phyloP scores from a whole-genome alignment of 164 flowering plant species.

The Vitis riparia region DNA sequence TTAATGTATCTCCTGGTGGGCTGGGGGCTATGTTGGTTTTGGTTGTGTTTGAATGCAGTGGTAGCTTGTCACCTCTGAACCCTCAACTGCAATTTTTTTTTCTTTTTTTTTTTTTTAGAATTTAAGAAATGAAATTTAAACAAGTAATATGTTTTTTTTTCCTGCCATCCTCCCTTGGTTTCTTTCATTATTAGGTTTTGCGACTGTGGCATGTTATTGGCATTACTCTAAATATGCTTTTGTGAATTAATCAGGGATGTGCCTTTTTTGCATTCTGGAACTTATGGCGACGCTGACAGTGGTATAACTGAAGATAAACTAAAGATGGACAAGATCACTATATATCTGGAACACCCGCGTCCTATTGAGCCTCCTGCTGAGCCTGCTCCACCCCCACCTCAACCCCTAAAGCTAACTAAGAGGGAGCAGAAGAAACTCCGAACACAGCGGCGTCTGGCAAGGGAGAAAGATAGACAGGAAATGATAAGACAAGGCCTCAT shows the following conservation, averaged over 20 bases:
- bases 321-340: constrained; percentile 75
- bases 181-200: no score
- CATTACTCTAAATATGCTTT: neutral
- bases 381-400: constrained; percentile 96
- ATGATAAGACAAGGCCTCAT: constrained; percentile 95
- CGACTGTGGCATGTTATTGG: neutral
- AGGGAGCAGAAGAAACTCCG: constrained; percentile 96
- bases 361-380: constrained; percentile 99
- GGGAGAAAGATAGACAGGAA: constrained; percentile 92
- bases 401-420: constrained; percentile 88
- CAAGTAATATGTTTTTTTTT: no score
- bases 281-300: constrained; percentile 47
- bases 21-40: no score
- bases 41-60: no score
- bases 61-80: no score
- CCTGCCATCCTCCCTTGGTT: no score
- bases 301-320: constrained; percentile 37
- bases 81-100: no score
- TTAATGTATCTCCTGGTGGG: no score
- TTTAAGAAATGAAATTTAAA: no score
- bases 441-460: constrained; percentile 84
- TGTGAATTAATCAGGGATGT: constrained; percentile 58
- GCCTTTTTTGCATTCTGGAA: constrained; percentile 57
- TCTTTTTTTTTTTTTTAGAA: no score
- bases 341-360: constrained; percentile 89